Base-by-base conservation (phyloP, 768 basidiomycete genomes). In the Lenzites betulinus region DNA sequence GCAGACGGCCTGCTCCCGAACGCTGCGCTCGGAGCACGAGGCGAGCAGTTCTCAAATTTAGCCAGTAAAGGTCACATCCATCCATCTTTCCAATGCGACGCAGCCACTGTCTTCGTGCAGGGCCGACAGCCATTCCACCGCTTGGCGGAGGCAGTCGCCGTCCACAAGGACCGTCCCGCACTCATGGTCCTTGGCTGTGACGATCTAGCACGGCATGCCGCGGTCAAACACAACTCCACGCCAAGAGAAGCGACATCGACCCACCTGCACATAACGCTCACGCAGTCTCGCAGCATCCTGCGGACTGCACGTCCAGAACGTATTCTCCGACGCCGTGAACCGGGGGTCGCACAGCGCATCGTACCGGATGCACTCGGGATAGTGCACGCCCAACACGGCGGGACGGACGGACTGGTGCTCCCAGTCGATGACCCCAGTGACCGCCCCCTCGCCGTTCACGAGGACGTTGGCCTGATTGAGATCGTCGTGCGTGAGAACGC, bases 371-470 rank as follows among this genome's bases (percentile, higher is more conserved):
- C 69, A 72, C 1, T 35, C 18, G 6, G 71, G 71, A 50, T 69
- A 65, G n/a, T 61, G 38, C 23, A 64, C 71, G 7, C 65, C 71
- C 5, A 71, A 55, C 1, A 64, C 63, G 12, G 65, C 66, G 22
- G 71, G 70, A 2, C 54, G 33, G 7, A 66, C 47, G 7, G 56
- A 47, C 46, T 71, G 68, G 48, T 18, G 46, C 52, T 65, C 67
- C 71, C 70, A 72, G 41, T 68, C 70, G 8, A 69, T 44, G 33
- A 70, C 35, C 12, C 59, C 66, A 22, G 64, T 59, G 25, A 72
- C 43, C 4, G 46, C 23, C 4, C 69, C 64, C 25, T 55, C 53
- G 9, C 20, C 55, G 48, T 66, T 58, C 18, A 67, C 36, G 41
- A 68, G 44, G 12, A 71, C 20, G 54, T 69, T 64, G 39, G 41